Conservation (phyloP, 768 basidiomycete genomes). For the Tylopilus felleus region DNA sequence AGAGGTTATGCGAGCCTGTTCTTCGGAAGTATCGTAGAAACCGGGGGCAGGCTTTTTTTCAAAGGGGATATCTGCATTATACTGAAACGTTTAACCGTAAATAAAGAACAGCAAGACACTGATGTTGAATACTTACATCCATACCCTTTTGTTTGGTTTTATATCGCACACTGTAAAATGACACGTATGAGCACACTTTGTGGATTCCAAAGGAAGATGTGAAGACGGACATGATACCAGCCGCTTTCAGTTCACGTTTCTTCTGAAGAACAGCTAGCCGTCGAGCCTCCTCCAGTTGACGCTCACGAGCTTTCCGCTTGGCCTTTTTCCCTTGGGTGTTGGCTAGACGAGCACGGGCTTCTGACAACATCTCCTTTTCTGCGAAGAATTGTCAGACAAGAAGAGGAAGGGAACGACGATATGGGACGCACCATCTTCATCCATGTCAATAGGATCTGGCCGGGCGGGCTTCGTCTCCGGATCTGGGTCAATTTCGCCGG, state of each 20-base stretch:
- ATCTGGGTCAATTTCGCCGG: slow-evolving; percentile 98
- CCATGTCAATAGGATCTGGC: slow-evolving; percentile 99
- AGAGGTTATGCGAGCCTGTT: slow-evolving; percentile 80
- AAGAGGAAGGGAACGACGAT: not conserved
- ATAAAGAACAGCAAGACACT: not conserved
- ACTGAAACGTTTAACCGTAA: slow-evolving; percentile 43
- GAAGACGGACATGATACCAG: slow-evolving; percentile 84
- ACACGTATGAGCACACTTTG: slow-evolving; percentile 1
- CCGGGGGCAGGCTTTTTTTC: slow-evolving; percentile 95
- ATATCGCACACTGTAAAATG: slow-evolving; percentile 71
- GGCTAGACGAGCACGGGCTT: slow-evolving; percentile 94
- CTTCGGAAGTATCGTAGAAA: slow-evolving; percentile 96
- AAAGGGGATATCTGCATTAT: slow-evolving; percentile 97
- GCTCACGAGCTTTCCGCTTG: slow-evolving; percentile 96
- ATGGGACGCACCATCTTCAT: slow-evolving; percentile 82
- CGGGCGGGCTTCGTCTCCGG: slow-evolving; percentile 98
- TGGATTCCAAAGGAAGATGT: not conserved
- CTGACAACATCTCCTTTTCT: slow-evolving; percentile 99
- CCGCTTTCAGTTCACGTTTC: slow-evolving; percentile 95
- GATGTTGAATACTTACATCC: slow-evolving; percentile 61
- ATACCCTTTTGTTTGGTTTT: slow-evolving; percentile 97
- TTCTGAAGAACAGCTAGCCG: slow-evolving; percentile 94
- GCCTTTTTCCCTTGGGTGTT: slow-evolving; percentile 99
- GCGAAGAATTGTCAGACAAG: slow-evolving; percentile 9
- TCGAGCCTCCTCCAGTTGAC: slow-evolving; percentile 94